Evolutionary conservation across 306 rosid genomes (phyloP).

Genomic region (Chamaecrista fasciculata): DNA sequence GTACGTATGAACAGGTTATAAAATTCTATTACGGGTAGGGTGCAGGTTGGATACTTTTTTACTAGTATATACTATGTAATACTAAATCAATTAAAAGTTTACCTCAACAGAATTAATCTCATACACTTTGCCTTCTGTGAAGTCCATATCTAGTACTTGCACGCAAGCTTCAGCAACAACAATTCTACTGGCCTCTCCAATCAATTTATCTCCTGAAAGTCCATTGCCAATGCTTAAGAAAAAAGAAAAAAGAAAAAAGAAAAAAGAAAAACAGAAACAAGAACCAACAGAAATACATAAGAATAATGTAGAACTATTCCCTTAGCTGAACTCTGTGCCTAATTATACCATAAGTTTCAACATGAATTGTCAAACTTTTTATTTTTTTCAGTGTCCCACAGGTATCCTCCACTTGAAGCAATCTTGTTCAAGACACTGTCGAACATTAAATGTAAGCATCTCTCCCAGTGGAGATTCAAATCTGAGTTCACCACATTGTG

Average conservation of each 20-base stretch:
- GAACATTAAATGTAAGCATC: too few relatives aligned
- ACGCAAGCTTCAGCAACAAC: constrained; percentile 95
- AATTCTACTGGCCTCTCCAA: constrained; percentile 91
- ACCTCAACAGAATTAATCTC: constrained; percentile 91
- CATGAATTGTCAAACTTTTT: not conserved
- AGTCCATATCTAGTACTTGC: constrained; percentile 82
- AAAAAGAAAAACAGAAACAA: constrained; percentile 8
- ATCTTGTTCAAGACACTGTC: too few relatives aligned
- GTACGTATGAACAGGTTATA: too few relatives aligned
- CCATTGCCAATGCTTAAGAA: not conserved
- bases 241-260: constrained; percentile 1
- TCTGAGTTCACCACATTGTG: too few relatives aligned
- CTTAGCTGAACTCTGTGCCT: not conserved
- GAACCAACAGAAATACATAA: not conserved
- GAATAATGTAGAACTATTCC: not conserved
- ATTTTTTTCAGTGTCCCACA: too few relatives aligned
- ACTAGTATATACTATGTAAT: not conserved
- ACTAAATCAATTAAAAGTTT: constrained; percentile 31
- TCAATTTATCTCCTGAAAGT: constrained; percentile 80
- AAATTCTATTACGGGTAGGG: too few relatives aligned
- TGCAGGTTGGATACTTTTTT: too few relatives aligned
- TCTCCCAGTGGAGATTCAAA: too few relatives aligned
- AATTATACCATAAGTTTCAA: not conserved
- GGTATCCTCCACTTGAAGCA: too few relatives aligned
- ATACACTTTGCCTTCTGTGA: constrained; percentile 69